Base-by-base conservation (phyloP, 164 flowering plant species). In the Protea cynaroides region DNA sequence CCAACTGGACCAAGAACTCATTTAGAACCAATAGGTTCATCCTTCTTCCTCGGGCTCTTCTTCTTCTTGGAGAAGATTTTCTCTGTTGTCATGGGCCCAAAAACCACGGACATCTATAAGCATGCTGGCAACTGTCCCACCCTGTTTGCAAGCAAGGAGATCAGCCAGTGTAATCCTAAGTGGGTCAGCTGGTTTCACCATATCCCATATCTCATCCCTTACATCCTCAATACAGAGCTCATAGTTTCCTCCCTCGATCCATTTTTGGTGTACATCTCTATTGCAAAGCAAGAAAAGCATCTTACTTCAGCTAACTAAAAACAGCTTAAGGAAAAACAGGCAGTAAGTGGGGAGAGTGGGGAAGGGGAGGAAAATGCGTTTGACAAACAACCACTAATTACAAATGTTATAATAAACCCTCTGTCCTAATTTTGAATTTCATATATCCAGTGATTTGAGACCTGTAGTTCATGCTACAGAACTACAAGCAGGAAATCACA, bases 61-160 rank as follows among this genome's bases (percentile, higher is more conserved):
- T 71, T 92, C 98, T 73, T 93, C 98, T 71, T 94, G 99, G 49
- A 94, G 96, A 66, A 94, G 97, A 71, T 94, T 91, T 78, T 94
- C 99, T 78, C 99, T 78, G 69, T 94, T 91, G 76, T 94, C 99
- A 61, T 94, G 99, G 7, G 99, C 99, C 99, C 97, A 91, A 73
- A 91, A 91, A 24, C 99, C 99, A 8, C 99, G 93, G 19, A 94
- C 96, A 58, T 94, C 99, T 50, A 91, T 88, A 13, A 94, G 96
- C 99, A 94, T 94, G 79, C 96, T 88, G 47, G 97, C 97, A 3
- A 94, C 96, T 0, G 99, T 94, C 9, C 99, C 99, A 11, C 99
- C 97, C 65, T 91, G 99, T 74, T 94, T 94, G 80, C 99, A 94
- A 7, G 61, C 57, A 17, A 94, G 82, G 22, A 91, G 83, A 76